Conservation (phyloP, 164 flowering plant species). For the Pachysandra terminalis region DNA sequence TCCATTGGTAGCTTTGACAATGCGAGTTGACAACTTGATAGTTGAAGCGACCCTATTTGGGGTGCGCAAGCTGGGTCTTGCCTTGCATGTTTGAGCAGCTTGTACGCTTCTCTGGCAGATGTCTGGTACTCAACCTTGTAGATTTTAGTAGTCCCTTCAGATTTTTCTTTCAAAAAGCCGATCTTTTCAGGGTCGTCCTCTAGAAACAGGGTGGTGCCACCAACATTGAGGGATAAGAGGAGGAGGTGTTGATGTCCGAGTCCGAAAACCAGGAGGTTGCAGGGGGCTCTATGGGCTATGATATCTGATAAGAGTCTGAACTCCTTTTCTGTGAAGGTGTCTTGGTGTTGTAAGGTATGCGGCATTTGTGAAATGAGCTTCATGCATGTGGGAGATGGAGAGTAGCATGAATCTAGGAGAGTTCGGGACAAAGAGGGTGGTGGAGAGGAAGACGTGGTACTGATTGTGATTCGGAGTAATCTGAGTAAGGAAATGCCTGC, state of each 20-base stretch:
- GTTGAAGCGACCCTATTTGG: conserved; percentile 18
- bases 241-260: conserved; percentile 38
- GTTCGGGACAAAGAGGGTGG: conserved; percentile 16
- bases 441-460: conserved; percentile 34
- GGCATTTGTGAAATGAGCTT: conserved; percentile 4
- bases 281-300: conserved; percentile 52
- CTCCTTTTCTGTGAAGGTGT: conserved; percentile 49
- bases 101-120: conserved; percentile 58
- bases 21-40: conserved; percentile 57
- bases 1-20: conserved; percentile 50
- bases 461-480: conserved; percentile 43
- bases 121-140: conserved; percentile 45
- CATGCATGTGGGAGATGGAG: conserved; percentile 20
- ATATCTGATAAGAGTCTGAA: conserved; percentile 38
- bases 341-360: conserved; percentile 3
- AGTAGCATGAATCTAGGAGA: conserved; percentile 11
- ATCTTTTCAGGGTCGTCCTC: conserved; percentile 56
- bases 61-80: conserved; percentile 43
- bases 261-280: conserved; percentile 86
- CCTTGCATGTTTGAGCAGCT: conserved; percentile 62
- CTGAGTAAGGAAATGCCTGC: conserved; percentile 50
- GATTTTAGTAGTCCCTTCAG: conserved; percentile 29
- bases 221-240: conserved; percentile 49
- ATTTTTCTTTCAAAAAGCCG: conserved; percentile 11
- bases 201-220: conserved; percentile 64